Evolutionary conservation across 1,284 basidiomycete species (phyloP).

Genomic region (Porogramme epimiltina): DNA sequence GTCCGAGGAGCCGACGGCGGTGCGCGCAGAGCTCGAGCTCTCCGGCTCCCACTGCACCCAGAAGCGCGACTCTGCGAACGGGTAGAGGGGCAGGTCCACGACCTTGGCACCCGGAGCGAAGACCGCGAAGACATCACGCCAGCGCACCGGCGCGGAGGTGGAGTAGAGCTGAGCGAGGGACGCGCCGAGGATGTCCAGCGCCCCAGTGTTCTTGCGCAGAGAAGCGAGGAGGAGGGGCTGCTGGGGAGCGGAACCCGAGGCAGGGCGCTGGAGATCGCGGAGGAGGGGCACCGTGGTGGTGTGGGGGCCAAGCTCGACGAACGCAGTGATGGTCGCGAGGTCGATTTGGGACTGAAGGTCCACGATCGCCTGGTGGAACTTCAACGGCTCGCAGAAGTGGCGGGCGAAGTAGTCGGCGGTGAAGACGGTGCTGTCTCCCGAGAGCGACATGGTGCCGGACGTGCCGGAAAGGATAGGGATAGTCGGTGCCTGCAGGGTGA

Average conservation of each 20-base stretch:
- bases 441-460: constrained; percentile 50
- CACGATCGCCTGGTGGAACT: constrained; percentile 52
- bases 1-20: neutral
- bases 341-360: constrained; percentile 36
- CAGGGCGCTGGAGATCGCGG: constrained; percentile 9
- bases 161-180: constrained; percentile 52
- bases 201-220: constrained; percentile 45
- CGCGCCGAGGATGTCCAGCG: constrained; percentile 46
- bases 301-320: constrained; percentile 71
- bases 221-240: constrained; percentile 47
- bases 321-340: constrained; percentile 40
- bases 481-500: constrained; percentile 45
- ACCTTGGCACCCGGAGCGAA: constrained; percentile 39
- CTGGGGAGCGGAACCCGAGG: neutral
- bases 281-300: constrained; percentile 58
- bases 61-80: constrained; percentile 55
- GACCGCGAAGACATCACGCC: constrained; percentile 58
- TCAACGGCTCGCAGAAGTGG: constrained; percentile 64
- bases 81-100: constrained; percentile 60
- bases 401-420: constrained; percentile 53
- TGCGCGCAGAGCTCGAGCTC: constrained; percentile 37
- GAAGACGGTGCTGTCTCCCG: constrained; percentile 53
- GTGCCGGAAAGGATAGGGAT: constrained; percentile 65
- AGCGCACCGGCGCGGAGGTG: constrained; percentile 43
- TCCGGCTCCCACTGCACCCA: constrained; percentile 55